Conservation (phyloP, 306 rosid species). For the Lathyrus aphaca region DNA sequence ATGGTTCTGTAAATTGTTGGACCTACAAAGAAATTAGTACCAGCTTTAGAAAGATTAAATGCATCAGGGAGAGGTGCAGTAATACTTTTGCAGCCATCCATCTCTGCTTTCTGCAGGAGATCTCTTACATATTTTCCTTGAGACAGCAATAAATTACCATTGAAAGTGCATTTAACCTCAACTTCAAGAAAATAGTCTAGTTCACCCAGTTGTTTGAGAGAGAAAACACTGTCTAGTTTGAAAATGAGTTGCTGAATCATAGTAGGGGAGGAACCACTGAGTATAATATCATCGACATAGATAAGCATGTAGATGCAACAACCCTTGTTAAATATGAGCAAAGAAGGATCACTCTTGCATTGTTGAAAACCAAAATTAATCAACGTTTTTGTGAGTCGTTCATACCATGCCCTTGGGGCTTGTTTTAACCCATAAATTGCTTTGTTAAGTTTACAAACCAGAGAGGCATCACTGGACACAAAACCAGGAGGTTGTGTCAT, state of each 20-base stretch:
- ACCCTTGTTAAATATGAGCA: background rate
- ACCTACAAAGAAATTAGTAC: background rate
- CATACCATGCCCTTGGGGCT: too few relatives aligned
- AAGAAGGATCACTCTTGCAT: background rate
- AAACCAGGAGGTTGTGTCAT: too few relatives aligned
- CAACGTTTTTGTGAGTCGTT: background rate
- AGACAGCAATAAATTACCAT: background rate
- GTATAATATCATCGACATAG: too few relatives aligned
- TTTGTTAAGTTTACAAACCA: too few relatives aligned
- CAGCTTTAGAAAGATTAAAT: background rate
- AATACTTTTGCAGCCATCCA: background rate
- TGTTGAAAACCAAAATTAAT: background rate
- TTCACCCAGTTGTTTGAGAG: background rate
- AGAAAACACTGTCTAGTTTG: background rate
- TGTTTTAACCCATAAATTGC: too few relatives aligned
- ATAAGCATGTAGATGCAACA: background rate
- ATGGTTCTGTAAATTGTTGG: background rate
- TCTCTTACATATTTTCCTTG: too few relatives aligned
- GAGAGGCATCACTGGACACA: too few relatives aligned
- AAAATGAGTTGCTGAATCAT: background rate
- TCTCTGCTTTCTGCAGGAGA: too few relatives aligned
- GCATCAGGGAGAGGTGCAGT: background rate
- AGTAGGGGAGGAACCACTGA: background rate
- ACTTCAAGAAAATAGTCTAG: background rate
- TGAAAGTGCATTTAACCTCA: background rate